Base-by-base conservation (phyloP, 2,329 filamentous ascomycete species). In the Pseudogymnoascus sp. region DNA sequence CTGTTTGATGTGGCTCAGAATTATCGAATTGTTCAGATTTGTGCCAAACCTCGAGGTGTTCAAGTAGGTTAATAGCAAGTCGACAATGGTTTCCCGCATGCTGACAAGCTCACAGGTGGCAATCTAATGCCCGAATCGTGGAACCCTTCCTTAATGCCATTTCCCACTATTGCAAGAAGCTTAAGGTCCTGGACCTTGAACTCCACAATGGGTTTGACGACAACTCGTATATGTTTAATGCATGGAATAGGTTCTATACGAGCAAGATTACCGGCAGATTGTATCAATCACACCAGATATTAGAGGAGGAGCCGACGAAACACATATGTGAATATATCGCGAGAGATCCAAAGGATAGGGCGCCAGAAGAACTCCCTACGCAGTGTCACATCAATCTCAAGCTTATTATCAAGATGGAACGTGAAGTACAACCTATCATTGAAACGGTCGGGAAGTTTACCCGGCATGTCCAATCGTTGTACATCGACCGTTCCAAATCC, bases 241-340 rank as follows among this genome's bases (percentile, higher is more conserved):
- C 49, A 56, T 56, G 49, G 49, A 56, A 56, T 56, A 56, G 28
- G 18, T 56, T 56, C 28, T 56, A 56, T 36, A 8, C 7, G 49
- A 56, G n/a, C 23, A 7, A 7, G 49, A 21, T 5, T 18, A 36
- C 16, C n/a, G 16, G 16, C 16, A 56, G 3, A 7, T 14, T 56
- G 49, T 56, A 56, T 14, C 49, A 56, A 34, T 5, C 49, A 16
- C 28, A 56, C 28, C n/a, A 4, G 12, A 34, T 56, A 34, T 36
- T 56, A 16, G 5, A 56, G 2, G 6, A 34, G 16, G 28, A 28
- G 16, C 16, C 34, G n/a, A 28, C 3, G 5, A 56, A 36, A 56
- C 11, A 18, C 16, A 16, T 56, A 56, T 34, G 28, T 28, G 16
- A 34, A 18, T 56, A 56, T 56, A 34, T 56, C 12, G 11, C 49